These are phyloP conservation scores for Cercospora sojina DNA, from an alignment of 2,329 filamentous ascomycete species.

Conservation along the genomic window DNA sequence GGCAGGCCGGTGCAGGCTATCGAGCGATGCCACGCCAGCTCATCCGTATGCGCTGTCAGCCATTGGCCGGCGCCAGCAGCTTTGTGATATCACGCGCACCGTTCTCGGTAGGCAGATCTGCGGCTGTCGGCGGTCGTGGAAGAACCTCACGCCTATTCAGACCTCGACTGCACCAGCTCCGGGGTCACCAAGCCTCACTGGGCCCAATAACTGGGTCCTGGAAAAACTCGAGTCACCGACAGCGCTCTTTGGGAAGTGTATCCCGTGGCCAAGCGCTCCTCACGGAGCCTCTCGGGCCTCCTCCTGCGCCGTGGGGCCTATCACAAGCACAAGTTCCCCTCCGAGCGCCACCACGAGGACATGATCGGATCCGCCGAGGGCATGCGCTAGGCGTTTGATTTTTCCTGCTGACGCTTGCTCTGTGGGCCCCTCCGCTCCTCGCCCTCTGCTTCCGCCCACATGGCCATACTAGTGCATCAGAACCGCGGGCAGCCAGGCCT, in stretches of 20 bases:
- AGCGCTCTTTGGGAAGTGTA: slow-evolving; percentile 7
- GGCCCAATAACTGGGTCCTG: slow-evolving; percentile 5
- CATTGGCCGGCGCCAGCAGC: background rate
- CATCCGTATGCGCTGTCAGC: background rate
- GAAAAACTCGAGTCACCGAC: slow-evolving; percentile 18
- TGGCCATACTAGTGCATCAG: slow-evolving; percentile 10
- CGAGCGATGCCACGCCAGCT: background rate
- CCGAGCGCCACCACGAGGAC: slow-evolving; percentile 12
- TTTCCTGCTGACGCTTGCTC: slow-evolving; percentile 15
- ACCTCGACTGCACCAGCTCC: slow-evolving; percentile 10
- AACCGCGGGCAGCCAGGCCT: slow-evolving; percentile 12
- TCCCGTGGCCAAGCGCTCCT: slow-evolving; percentile 11
- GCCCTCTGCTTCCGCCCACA: slow-evolving; percentile 25
- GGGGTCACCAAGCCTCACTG: slow-evolving; percentile 4
- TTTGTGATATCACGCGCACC: background rate
- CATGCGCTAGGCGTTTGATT: slow-evolving; percentile 14
- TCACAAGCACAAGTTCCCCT: slow-evolving; percentile 1
- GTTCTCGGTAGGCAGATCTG: background rate
- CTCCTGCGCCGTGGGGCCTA: background rate
- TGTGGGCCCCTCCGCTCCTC: slow-evolving; percentile 21
- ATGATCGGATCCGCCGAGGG: slow-evolving; percentile 15
- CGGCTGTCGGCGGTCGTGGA: slow-evolving; percentile 15
- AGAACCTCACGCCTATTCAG: slow-evolving; percentile 20
- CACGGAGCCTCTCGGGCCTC: slow-evolving; percentile 12
- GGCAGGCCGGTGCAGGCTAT: background rate